Evolutionary conservation across 257 asterid species (phyloP).

Genomic region (Ehretia macrophylla): DNA sequence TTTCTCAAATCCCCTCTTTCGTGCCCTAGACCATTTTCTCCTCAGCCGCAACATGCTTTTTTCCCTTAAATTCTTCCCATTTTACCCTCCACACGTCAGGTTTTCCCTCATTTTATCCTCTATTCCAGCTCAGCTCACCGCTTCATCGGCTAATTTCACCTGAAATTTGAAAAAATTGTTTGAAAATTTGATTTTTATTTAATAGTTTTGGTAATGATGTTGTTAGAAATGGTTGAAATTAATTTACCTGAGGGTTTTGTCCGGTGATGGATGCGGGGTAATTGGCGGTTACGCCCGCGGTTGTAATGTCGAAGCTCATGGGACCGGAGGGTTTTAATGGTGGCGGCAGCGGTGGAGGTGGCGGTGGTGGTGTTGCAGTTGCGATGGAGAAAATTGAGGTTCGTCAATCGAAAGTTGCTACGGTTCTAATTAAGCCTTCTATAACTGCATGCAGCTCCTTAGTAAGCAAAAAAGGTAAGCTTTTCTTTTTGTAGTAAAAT

Average conservation of each 20-base stretch:
- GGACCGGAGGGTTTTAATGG: slow-evolving; percentile 61
- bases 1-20: slow-evolving; percentile 14
- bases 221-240: slow-evolving; percentile 3
- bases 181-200: no score
- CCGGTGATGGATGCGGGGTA: slow-evolving; percentile 30
- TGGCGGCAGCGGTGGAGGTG: slow-evolving; percentile 26
- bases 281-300: slow-evolving; percentile 27
- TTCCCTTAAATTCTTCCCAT: not conserved
- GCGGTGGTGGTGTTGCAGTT: slow-evolving; percentile 20
- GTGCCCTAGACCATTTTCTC: slow-evolving; percentile 29
- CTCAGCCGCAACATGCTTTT: slow-evolving; percentile 35
- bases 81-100: not conserved
- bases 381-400: slow-evolving; percentile 42
- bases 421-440: slow-evolving; percentile 13
- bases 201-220: no score
- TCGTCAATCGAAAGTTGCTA: slow-evolving; percentile 28
- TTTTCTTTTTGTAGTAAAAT: not conserved
- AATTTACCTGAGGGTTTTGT: slow-evolving; percentile 22
- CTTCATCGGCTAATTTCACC: slow-evolving; percentile 17
- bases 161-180: slow-evolving; percentile 17
- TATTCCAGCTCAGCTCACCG: slow-evolving; percentile 23
- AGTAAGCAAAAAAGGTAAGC: slow-evolving; percentile 21
- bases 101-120: slow-evolving; percentile 2
- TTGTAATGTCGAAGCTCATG: slow-evolving; percentile 39
- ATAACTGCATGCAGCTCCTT: slow-evolving; percentile 16